Evolutionary conservation across 495 filamentous ascomycete species (phyloP), one percentile per base, ranked within the genome.

Genomic region (Melanomma pulvis-pyrius): DNA sequence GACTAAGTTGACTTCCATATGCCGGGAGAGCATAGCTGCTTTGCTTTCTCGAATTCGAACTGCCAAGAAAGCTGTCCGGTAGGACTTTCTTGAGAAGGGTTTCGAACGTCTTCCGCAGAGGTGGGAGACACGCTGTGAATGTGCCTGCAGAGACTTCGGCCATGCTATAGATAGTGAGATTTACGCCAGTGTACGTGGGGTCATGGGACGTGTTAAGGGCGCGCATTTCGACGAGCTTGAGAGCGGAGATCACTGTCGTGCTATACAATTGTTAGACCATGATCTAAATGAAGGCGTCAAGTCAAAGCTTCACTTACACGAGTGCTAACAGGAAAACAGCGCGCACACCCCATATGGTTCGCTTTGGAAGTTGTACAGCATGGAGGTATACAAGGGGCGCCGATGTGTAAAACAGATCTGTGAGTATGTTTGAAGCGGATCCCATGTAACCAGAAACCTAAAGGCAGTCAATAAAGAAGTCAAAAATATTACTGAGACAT

Each of bases 51-150:
- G 24, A 29, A 29, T 19, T 29, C 8, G 24, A 29, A 29, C 6
- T 54, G 1, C 51, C 51, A 2, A 32, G 11, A 19, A 54, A 19
- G 15, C 48, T 41, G 1, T 63, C 50, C 1, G 59, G 59, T 46
- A 63, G 24, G 30, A 63, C 34, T 15, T 25, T 21, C 48, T 41
- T 52, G 48, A 63, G 49, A 19, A 63, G 24, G 22, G 9, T 50
- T 21, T 63, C 59, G 59, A 63, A 53, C 6, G 59, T 63, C 48
- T 63, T 63, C 24, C 59, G 59, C 8, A 63, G 59, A 5, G 59
- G 59, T 5, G 59, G 59, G 21, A 63, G 59, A 41, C 32, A 53
- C 1, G 59, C 48, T 21, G 50, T 54, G 47, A 63, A 32, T 6
- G 52, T 52, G 11, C 59, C 59, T 19, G 25, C 50, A 19, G 24